These are phyloP conservation scores for Sordariomycetes sp. DNA, from an alignment of 2,329 filamentous ascomycete species.

Conservation along the genomic window DNA sequence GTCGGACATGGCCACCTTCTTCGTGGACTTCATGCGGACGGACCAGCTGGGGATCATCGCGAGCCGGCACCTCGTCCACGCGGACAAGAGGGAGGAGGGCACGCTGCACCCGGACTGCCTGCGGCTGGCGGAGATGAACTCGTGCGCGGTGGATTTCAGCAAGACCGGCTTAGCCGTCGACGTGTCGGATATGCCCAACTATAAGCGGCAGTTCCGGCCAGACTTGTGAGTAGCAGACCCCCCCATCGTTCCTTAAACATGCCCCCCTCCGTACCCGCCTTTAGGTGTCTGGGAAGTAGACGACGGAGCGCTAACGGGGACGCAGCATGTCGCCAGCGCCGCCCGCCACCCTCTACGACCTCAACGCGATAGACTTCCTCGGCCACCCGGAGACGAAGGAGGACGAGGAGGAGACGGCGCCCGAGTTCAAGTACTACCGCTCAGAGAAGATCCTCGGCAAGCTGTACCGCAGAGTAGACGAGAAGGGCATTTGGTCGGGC, in stretches of 20 bases:
- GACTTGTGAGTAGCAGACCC: slow-evolving; percentile 50
- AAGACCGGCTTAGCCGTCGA: slow-evolving; percentile 58
- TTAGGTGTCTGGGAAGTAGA: too few species aligned
- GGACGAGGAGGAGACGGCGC: slow-evolving; percentile 27
- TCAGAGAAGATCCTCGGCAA: slow-evolving; percentile 59
- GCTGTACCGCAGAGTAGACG: slow-evolving; percentile 64
- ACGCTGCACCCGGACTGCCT: slow-evolving; percentile 40
- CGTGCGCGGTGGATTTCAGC: slow-evolving; percentile 64
- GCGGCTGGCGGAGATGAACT: slow-evolving; percentile 52
- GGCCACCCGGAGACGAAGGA: slow-evolving; percentile 20
- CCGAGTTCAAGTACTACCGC: slow-evolving; percentile 48
- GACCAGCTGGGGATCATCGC: slow-evolving; percentile 59
- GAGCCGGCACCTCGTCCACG: slow-evolving; percentile 50
- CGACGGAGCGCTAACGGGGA: background rate
- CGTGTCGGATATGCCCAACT: slow-evolving; percentile 27
- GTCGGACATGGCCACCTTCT: slow-evolving; percentile 68
- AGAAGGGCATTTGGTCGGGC: slow-evolving; percentile 53
- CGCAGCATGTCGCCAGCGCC: slow-evolving; percentile 34
- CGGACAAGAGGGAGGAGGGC: slow-evolving; percentile 44
- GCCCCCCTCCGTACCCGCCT: too few species aligned
- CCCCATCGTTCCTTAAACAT: too few species aligned
- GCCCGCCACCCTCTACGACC: slow-evolving; percentile 30
- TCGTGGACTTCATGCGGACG: slow-evolving; percentile 64
- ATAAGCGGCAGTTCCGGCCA: slow-evolving; percentile 27
- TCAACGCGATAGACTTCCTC: slow-evolving; percentile 27